Percentiles rank a stretch among this genome's conserved stretches.
These are phyloP conservation scores for Novymonas esmeraldas DNA, from an alignment of 208 protist genomes.

Conservation along the genomic window DNA sequence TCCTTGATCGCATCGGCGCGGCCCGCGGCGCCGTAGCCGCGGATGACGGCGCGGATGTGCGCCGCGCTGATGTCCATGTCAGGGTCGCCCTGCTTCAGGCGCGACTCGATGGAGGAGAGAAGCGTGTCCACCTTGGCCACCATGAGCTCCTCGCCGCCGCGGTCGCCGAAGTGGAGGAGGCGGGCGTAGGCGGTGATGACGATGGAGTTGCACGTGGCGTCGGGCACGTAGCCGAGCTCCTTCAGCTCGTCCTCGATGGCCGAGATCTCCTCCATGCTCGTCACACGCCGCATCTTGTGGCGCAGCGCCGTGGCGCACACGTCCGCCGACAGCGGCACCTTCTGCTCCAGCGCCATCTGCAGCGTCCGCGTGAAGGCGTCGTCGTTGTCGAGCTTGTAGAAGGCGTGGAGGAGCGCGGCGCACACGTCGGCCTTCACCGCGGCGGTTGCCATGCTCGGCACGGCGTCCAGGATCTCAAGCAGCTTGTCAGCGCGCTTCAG, in stretches of 20 bases:
- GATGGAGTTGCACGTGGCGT: slow-evolving; percentile 84
- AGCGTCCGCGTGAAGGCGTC: slow-evolving; percentile 67
- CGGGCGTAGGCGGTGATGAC: slow-evolving; percentile 87
- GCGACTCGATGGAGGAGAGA: slow-evolving; percentile 82
- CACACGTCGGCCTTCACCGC: slow-evolving; percentile 43
- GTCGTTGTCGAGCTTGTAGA: slow-evolving; percentile 56
- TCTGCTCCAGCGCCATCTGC: slow-evolving; percentile 48
- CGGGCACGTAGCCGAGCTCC: slow-evolving; percentile 67
- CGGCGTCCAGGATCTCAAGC: slow-evolving; percentile 41
- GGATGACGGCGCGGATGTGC: slow-evolving; percentile 84
- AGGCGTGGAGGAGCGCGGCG: slow-evolving; percentile 64
- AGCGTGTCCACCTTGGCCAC: slow-evolving; percentile 89
- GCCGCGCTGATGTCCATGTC: slow-evolving; percentile 87
- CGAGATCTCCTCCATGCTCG: slow-evolving; percentile 67
- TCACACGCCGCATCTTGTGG: slow-evolving; percentile 76
- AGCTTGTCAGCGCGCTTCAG: slow-evolving; percentile 66
- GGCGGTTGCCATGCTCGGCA: slow-evolving; percentile 28
- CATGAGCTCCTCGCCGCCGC: slow-evolving; percentile 86
- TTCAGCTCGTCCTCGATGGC: slow-evolving; percentile 70
- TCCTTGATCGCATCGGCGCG: slow-evolving; percentile 73
- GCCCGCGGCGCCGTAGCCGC: slow-evolving; percentile 85
- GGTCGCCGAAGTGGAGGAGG: slow-evolving; percentile 84
- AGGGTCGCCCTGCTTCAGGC: slow-evolving; percentile 81
- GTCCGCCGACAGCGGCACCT: slow-evolving; percentile 39
- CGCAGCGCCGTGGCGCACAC: slow-evolving; percentile 70